Evolutionary conservation across 2,329 filamentous ascomycete genomes (phyloP).

Genomic region (Aureobasidium melanogenum): DNA sequence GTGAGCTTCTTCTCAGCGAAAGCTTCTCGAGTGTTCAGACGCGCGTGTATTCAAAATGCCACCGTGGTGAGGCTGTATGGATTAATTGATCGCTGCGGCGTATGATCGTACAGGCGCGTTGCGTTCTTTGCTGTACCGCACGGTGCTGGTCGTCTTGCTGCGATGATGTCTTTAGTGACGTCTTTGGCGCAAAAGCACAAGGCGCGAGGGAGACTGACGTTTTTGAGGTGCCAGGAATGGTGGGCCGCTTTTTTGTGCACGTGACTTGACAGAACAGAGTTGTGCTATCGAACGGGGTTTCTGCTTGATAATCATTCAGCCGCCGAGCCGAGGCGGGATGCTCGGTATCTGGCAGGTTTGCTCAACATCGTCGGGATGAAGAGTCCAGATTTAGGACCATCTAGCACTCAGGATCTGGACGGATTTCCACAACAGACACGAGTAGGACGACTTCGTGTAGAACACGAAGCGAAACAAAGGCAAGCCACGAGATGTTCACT

Average conservation of each 20-base stretch:
- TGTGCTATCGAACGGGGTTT: not conserved
- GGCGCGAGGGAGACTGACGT: not conserved
- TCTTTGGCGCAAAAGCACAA: not conserved
- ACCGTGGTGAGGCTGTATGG: not conserved
- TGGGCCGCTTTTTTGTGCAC: not conserved
- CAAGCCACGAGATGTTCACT: not conserved
- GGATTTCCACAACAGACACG: not conserved
- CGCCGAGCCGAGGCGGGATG: not conserved
- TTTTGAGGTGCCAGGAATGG: not conserved
- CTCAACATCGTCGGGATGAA: not conserved
- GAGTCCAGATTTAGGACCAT: not conserved
- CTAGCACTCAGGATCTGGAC: not conserved
- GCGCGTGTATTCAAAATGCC: not conserved
- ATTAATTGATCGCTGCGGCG: conserved; percentile 1
- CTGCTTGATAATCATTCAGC: conserved; percentile 6
- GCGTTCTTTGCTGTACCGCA: conserved; percentile 7
- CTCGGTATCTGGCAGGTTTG: too few species aligned
- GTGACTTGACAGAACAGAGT: not conserved
- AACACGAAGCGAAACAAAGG: not conserved
- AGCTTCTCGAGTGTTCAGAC: not conserved
- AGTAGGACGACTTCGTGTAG: too few species aligned
- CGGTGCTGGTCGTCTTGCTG: not conserved
- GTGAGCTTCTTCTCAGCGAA: not conserved
- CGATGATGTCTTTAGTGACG: not conserved
- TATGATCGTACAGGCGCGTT: not conserved